These are phyloP conservation scores for Komagataella pastoris DNA, from an alignment of 805 yeast genomes.

Conservation along the genomic window DNA sequence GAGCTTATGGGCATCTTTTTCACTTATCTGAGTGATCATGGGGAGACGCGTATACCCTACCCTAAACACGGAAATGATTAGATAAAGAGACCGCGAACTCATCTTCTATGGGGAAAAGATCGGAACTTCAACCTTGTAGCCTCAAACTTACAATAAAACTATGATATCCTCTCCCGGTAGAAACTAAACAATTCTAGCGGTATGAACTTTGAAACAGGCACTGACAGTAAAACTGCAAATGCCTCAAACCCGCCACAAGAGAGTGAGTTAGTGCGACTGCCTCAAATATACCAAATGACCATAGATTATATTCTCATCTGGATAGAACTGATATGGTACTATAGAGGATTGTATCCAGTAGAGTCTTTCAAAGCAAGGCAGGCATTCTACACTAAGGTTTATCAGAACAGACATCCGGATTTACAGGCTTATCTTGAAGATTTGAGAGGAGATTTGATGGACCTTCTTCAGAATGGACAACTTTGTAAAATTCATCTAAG, in stretches of 20 bases:
- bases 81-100: neutral
- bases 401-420: neutral
- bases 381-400: neutral
- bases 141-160: neutral
- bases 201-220: neutral
- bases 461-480: neutral
- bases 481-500: neutral
- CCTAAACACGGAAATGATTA: neutral
- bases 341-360: conserved; percentile 37
- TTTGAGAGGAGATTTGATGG: neutral
- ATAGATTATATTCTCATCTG: conserved; percentile 36
- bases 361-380: conserved; percentile 10
- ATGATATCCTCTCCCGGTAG: neutral
- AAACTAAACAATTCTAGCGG: neutral
- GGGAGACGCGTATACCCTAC: neutral
- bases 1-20: conserved; percentile 52
- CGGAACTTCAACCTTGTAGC: neutral
- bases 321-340: conserved; percentile 41
- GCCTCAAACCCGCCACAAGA: neutral
- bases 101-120: neutral
- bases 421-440: neutral
- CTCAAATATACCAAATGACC: conserved; percentile 18
- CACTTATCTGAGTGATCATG: conserved; percentile 17
- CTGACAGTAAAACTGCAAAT: neutral
- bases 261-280: neutral